These are phyloP conservation scores for Penicillium olsonii DNA, from an alignment of 2,329 filamentous ascomycete species.

Conservation along the genomic window DNA sequence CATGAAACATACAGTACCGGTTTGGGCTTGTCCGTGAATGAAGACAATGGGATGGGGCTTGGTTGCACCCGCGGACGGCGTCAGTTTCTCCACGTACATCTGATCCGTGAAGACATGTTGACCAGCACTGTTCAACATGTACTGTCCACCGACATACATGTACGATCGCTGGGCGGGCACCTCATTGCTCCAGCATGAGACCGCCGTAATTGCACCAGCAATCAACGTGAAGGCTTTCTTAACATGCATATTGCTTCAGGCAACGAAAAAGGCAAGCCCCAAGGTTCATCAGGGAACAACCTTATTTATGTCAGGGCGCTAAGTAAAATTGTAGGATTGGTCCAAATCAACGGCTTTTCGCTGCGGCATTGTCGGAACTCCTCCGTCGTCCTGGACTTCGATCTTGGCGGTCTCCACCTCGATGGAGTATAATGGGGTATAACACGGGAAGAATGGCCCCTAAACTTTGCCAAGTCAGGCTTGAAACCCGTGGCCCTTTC, in stretches of 20 bases:
- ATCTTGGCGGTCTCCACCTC: not conserved
- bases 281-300: slow-evolving; percentile 1
- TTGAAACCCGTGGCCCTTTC: not conserved
- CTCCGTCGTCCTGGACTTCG: not conserved
- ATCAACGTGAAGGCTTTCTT: slow-evolving; percentile 5
- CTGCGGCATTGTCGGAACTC: slow-evolving; percentile 1
- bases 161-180: slow-evolving; percentile 22
- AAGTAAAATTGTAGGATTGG: not conserved
- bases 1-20: slow-evolving; percentile 30
- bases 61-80: slow-evolving; percentile 19
- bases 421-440: not conserved
- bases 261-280: not conserved
- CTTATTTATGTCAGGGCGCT: not conserved
- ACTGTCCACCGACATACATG: slow-evolving; percentile 34
- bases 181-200: slow-evolving; percentile 8
- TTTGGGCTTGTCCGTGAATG: slow-evolving; percentile 33
- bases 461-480: not conserved
- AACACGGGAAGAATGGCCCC: not conserved
- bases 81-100: slow-evolving; percentile 40
- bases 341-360: not conserved
- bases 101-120: slow-evolving; percentile 29
- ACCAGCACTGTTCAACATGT: slow-evolving; percentile 16
- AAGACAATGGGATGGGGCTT: slow-evolving; percentile 35
- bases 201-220: slow-evolving; percentile 8
- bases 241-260: too few species aligned